These are phyloP conservation scores for Metarhizium rileyi DNA, from an alignment of 2,329 filamentous ascomycete genomes.

Conservation along the genomic window DNA sequence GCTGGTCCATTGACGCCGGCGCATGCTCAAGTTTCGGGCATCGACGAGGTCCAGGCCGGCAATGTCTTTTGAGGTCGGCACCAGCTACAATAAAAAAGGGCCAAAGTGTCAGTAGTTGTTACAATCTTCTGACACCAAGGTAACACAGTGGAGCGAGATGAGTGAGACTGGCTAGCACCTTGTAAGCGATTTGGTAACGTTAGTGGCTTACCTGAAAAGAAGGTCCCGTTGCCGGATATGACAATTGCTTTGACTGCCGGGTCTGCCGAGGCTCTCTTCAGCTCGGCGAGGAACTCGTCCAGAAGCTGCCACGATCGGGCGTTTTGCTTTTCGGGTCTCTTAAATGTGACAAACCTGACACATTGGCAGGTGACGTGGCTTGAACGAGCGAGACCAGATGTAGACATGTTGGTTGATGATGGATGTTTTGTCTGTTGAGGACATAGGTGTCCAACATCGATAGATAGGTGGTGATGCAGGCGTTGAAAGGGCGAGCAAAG, in stretches of 20 bases:
- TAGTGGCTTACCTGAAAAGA: conserved; percentile 14
- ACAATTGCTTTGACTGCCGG: conserved; percentile 24
- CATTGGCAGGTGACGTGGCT: conserved; percentile 16
- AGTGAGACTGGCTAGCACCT: background rate
- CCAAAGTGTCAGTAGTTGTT: background rate
- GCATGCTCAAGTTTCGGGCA: conserved; percentile 28
- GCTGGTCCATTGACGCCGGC: conserved; percentile 41
- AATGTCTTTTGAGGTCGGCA: conserved; percentile 27
- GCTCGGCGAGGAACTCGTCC: conserved; percentile 27
- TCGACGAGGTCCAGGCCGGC: conserved; percentile 21
- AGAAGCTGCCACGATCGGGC: conserved; percentile 45
- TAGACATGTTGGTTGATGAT: conserved; percentile 8
- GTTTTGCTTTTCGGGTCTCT: conserved; percentile 48
- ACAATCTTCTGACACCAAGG: background rate
- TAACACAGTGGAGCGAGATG: conserved; percentile 1
- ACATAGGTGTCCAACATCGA: background rate
- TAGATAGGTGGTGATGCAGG: background rate
- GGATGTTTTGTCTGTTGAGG: background rate
- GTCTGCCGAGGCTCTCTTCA: conserved; percentile 14
- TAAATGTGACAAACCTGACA: conserved; percentile 39
- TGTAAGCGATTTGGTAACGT: no score
- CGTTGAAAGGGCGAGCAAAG: background rate
- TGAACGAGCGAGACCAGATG: conserved; percentile 12
- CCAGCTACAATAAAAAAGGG: conserved; percentile 17
- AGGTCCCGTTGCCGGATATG: conserved; percentile 23